Base-by-base conservation (phyloP, 495 filamentous ascomycete species). In the Elaphomyces granulatus region DNA sequence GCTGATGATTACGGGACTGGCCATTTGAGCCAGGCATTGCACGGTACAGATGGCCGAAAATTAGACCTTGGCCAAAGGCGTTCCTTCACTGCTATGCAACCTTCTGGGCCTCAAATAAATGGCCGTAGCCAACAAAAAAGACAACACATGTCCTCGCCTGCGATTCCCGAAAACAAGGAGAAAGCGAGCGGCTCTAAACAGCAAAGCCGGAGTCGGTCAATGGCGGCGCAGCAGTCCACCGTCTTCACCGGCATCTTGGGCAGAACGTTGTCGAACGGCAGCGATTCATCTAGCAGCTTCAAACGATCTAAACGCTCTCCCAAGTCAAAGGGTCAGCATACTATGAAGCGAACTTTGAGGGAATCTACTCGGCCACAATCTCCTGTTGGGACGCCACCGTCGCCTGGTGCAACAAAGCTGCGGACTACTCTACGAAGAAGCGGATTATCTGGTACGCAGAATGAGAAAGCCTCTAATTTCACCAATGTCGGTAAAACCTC, bases 211-310 rank as follows among this genome's bases (percentile, higher is more conserved):
- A n/a, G n/a, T n/a, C n/a, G n/a, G n/a, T n/a, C n/a, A n/a, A n/a
- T n/a, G n/a, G n/a, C n/a, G n/a, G n/a, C n/a, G n/a, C n/a, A n/a
- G n/a, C n/a, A 43, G 15, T 32, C 34, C 10, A 38, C 32, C 26
- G 31, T 30, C 9, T 38, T 30, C 23, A 14, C 41, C 4, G 18
- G 20, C 4, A 10, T 8, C 28, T 16, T 41, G 8, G 44, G 49
- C 16, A 57, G 68, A 3, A 55, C 47, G 0, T 44, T 49, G 42
- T 67, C 67, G 0, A 70, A 71, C 48, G 75, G 68, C 36, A 78
- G 72, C 40, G 74, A 76, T 45, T 75, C 71, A 4, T 72, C 70
- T 6, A 79, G 74, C 50, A 76, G 72, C 48, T 81, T 80, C 61
- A 70, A 64, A 43, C 68, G 68, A 42, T 49, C 59, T 19, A 54